phyloP scores from a whole-genome alignment of 2,329 filamentous ascomycete species.

The Botryotinia convoluta region DNA sequence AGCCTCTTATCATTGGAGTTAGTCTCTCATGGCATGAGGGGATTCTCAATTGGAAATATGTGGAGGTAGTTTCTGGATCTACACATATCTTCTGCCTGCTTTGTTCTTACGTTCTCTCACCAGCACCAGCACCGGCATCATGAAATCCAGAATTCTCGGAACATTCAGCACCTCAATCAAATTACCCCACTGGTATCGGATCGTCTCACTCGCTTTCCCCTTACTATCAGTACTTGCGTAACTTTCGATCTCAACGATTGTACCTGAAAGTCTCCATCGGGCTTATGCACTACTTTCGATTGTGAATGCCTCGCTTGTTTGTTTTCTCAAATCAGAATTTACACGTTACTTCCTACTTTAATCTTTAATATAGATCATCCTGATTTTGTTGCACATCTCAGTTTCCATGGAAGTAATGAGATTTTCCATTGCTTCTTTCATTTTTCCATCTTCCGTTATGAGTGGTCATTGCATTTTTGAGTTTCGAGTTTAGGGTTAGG shows the following conservation, averaged over 20 bases:
- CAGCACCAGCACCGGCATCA: not conserved
- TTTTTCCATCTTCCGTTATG: not conserved
- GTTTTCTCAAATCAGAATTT: not conserved
- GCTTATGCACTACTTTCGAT: not conserved
- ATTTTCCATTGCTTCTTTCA: not conserved
- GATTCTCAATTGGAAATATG: not conserved
- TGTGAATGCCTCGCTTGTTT: not conserved
- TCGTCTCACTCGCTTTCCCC: not conserved
- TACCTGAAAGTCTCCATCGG: not conserved
- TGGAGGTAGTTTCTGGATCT: not conserved
- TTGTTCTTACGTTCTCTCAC: not conserved
- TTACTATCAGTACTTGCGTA: not conserved
- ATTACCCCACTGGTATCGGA: not conserved
- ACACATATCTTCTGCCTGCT: not conserved
- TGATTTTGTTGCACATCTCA: constrained; percentile 7
- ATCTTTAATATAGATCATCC: not conserved
- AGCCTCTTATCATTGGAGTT: not conserved
- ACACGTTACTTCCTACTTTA: not conserved
- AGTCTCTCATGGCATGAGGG: not conserved
- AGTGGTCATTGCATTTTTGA: constrained; percentile 1
- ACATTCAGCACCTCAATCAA: not conserved
- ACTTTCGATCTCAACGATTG: not conserved
- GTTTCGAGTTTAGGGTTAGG: not conserved
- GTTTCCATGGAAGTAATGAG: not conserved
- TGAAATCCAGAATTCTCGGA: not conserved